A percentile compares a stretch with the other conserved stretches of the same genome.
These are phyloP conservation scores for Cicer yamashitae DNA, from an alignment of 306 rosid species.

Conservation along the genomic window DNA sequence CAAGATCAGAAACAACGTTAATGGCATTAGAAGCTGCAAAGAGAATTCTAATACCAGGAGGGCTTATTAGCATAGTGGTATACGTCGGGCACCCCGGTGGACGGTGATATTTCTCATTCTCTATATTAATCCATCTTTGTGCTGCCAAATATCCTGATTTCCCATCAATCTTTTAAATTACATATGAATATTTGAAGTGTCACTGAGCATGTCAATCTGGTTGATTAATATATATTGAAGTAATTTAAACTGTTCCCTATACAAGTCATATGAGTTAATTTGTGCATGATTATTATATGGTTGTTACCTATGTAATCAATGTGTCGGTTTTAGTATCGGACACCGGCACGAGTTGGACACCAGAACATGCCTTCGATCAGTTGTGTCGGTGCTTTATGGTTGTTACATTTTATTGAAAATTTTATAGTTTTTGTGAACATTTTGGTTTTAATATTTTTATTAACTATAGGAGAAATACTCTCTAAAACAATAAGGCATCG, in stretches of 20 bases:
- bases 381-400: neutral
- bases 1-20: constrained; percentile 74
- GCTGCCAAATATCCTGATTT: constrained; percentile 27
- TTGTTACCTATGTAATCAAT: too few relatives aligned
- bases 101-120: constrained; percentile 57
- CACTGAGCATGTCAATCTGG: neutral
- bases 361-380: too few relatives aligned
- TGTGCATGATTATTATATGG: neutral
- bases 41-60: constrained; percentile 64
- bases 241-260: neutral
- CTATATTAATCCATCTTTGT: constrained; percentile 4
- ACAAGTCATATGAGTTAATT: neutral
- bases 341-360: too few relatives aligned
- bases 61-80: constrained; percentile 85
- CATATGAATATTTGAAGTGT: constrained; percentile 3
- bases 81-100: constrained; percentile 97
- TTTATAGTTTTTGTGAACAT: neutral
- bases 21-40: constrained; percentile 78
- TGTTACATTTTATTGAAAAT: neutral
- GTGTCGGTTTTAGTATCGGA: too few relatives aligned
- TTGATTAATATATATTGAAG: neutral
- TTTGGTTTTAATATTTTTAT: too few relatives aligned
- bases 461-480: too few relatives aligned
- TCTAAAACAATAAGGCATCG: too few relatives aligned
- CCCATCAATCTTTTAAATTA: constrained; percentile 8